Evolutionary conservation across 192 early-diverging fungal genomes (phyloP).

Genomic region (Backusella tarrabulga): DNA sequence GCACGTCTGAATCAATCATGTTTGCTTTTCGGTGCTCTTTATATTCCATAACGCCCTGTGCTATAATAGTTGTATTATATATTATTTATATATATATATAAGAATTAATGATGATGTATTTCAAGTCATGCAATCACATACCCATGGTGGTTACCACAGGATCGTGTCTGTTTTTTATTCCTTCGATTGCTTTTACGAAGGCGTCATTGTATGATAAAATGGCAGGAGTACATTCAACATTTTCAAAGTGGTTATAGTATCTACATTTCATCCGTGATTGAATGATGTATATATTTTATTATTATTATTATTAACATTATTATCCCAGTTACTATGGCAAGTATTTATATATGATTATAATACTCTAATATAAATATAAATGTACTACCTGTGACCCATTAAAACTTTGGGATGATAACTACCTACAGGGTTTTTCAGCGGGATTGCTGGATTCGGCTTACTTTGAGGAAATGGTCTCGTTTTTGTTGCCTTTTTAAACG

Average conservation of each 20-base stretch:
- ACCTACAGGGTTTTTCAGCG: neutral
- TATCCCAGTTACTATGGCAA: neutral
- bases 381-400: slow-evolving; percentile 49
- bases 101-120: neutral
- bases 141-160: slow-evolving; percentile 86
- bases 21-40: slow-evolving; percentile 57
- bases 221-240: slow-evolving; percentile 61
- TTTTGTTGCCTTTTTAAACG: slow-evolving; percentile 3
- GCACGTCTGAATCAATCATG: slow-evolving; percentile 70
- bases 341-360: neutral
- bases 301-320: neutral
- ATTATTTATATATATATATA: neutral
- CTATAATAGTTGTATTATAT: slow-evolving; percentile 42
- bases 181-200: slow-evolving; percentile 87
- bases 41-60: slow-evolving; percentile 91
- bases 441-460: slow-evolving; percentile 42
- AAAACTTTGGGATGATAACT: slow-evolving; percentile 23
- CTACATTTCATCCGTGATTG: neutral
- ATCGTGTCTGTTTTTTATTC: slow-evolving; percentile 90
- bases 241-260: slow-evolving; percentile 52
- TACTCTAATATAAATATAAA: neutral
- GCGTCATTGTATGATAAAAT: slow-evolving; percentile 74
- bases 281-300: neutral
- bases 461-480: slow-evolving; percentile 35
- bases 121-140: slow-evolving; percentile 31